Conservation (phyloP, 176 grass and related monocot species). For the Triticum turgidum region DNA sequence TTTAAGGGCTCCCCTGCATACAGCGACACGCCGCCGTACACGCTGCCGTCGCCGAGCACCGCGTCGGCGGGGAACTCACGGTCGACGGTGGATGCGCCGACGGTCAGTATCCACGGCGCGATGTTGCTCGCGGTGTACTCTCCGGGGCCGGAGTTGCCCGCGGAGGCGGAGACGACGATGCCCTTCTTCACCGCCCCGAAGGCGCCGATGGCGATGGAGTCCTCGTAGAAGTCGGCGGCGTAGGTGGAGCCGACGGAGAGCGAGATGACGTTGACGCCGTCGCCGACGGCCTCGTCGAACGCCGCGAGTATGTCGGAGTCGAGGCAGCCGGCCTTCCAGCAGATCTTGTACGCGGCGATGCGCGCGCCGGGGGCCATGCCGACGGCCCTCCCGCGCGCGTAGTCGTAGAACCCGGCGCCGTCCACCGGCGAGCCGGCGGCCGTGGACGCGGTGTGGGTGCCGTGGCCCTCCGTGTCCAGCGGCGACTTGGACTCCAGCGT, state of each 20-base stretch:
- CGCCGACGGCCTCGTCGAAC: constrained; percentile 65
- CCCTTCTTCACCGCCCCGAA: constrained; percentile 65
- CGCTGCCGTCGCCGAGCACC: constrained; percentile 51
- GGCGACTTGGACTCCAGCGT: constrained; percentile 77
- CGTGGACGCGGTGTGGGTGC: constrained; percentile 87
- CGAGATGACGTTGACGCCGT: constrained; percentile 81
- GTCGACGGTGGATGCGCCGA: constrained; percentile 71
- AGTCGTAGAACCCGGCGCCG: constrained; percentile 48
- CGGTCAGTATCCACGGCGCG: constrained; percentile 85
- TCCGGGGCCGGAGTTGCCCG: constrained; percentile 71
- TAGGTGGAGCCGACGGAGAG: constrained; percentile 59
- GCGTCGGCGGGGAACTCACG: constrained; percentile 76
- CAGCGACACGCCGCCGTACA: constrained; percentile 57
- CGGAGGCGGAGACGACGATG: constrained; percentile 75
- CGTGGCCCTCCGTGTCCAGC: constrained; percentile 78
- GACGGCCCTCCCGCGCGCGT: constrained; percentile 55
- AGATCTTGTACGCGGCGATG: constrained; percentile 92
- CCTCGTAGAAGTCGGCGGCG: constrained; percentile 46
- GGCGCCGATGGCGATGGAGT: constrained; percentile 74
- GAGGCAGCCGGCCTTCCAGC: constrained; percentile 65
- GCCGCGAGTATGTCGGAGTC: constrained; percentile 92
- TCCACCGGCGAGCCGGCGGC: constrained; percentile 45
- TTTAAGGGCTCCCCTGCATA: constrained; percentile 54
- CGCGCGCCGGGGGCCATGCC: constrained; percentile 69
- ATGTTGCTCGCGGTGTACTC: constrained; percentile 63